These are phyloP conservation scores for Suillus subaureus DNA, from an alignment of 768 basidiomycete species.

Conservation along the genomic window DNA sequence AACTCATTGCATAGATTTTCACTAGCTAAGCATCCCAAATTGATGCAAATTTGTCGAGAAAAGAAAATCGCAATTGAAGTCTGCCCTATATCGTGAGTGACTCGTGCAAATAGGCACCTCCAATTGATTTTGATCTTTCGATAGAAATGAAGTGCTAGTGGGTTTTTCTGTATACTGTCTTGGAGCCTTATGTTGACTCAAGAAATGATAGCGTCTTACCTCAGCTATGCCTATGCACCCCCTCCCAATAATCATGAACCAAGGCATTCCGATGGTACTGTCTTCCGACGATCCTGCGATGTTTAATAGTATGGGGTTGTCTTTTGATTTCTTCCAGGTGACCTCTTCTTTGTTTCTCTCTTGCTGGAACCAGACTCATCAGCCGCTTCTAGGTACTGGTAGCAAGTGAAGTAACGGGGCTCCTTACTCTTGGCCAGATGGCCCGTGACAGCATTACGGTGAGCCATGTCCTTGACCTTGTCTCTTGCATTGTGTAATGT, in stretches of 20 bases:
- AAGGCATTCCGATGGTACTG: slow-evolving; percentile 69
- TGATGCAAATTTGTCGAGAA: slow-evolving; percentile 47
- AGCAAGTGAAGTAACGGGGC: slow-evolving; percentile 62
- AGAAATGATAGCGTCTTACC: slow-evolving; percentile 54
- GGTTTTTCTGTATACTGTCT: slow-evolving; percentile 5
- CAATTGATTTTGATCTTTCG: background rate
- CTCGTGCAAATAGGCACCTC: background rate
- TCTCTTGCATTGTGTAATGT: slow-evolving; percentile 10
- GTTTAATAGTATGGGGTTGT: slow-evolving; percentile 74
- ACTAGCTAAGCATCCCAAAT: slow-evolving; percentile 44
- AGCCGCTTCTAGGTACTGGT: slow-evolving; percentile 51
- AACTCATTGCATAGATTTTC: slow-evolving; percentile 36
- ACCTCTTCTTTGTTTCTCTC: slow-evolving; percentile 9
- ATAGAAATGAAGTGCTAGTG: slow-evolving; percentile 72
- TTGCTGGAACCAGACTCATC: background rate
- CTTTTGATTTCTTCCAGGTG: slow-evolving; percentile 77
- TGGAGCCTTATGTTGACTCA: background rate
- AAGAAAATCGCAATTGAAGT: slow-evolving; percentile 45
- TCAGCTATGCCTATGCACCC: slow-evolving; percentile 80
- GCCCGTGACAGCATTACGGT: slow-evolving; percentile 68
- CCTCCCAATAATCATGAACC: slow-evolving; percentile 63
- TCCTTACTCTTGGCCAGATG: slow-evolving; percentile 58
- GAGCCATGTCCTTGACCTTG: background rate
- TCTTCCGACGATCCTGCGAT: slow-evolving; percentile 74
- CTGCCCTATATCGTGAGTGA: slow-evolving; percentile 50